Evolutionary conservation across 768 basidiomycete species (phyloP).

Genomic region (Lactarius trivialis): DNA sequence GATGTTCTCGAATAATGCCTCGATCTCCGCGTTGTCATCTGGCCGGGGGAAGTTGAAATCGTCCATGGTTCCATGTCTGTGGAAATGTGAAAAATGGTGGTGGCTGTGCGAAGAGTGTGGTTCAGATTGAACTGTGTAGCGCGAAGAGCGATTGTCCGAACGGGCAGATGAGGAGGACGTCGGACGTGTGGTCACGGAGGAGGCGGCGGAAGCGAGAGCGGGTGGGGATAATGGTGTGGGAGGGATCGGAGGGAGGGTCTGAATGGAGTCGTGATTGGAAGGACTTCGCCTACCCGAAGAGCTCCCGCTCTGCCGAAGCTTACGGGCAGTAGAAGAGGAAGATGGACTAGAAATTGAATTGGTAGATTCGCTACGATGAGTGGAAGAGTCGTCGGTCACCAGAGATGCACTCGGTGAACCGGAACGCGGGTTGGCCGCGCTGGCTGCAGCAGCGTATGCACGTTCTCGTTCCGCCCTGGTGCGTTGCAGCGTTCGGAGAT

Average conservation of each 20-base stretch:
- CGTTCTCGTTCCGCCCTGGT: constrained; percentile 50
- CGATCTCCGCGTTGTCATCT: constrained; percentile 66
- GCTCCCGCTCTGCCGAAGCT: constrained; percentile 48
- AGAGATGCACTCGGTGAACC: constrained; percentile 46
- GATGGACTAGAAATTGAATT: constrained; percentile 33
- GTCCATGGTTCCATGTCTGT: constrained; percentile 39
- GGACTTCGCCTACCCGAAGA: constrained; percentile 39
- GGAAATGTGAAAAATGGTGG: constrained; percentile 32
- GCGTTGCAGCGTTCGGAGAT: constrained; percentile 48
- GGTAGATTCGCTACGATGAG: constrained; percentile 47
- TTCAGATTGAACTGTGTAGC: constrained; percentile 52
- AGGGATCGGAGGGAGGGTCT: constrained; percentile 32
- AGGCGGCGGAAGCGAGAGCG: background rate
- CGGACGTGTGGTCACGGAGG: constrained; percentile 28
- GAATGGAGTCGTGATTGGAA: constrained; percentile 47
- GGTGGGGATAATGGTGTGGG: constrained; percentile 25
- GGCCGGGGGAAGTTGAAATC: constrained; percentile 77
- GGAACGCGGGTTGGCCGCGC: constrained; percentile 34
- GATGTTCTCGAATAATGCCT: constrained; percentile 73
- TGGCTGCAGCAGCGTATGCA: constrained; percentile 36
- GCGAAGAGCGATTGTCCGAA: constrained; percentile 57
- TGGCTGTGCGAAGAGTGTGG: constrained; percentile 51
- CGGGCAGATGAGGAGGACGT: constrained; percentile 35
- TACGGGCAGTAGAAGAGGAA: constrained; percentile 33
- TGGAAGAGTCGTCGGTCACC: constrained; percentile 53